A percentile compares a stretch with the other conserved stretches of the same genome.
These are phyloP conservation scores for Calocybe gangraenosa DNA, from an alignment of 768 basidiomycete genomes.

Conservation along the genomic window DNA sequence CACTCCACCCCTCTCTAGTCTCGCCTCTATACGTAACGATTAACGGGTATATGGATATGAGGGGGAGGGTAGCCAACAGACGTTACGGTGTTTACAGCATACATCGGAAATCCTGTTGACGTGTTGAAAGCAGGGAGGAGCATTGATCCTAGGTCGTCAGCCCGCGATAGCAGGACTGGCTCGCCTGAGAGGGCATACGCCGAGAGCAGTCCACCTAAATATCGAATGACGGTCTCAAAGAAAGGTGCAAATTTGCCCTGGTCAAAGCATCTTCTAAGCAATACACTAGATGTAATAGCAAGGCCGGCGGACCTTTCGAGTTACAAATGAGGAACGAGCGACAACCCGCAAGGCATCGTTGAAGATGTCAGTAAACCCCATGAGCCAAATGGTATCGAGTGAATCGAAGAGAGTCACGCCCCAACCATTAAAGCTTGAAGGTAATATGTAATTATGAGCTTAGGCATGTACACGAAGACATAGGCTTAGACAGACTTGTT, in stretches of 20 bases:
- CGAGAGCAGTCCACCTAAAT: conserved; percentile 79
- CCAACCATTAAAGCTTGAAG: conserved; percentile 68
- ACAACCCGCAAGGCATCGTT: conserved; percentile 51
- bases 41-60: not conserved
- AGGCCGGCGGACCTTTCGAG: conserved; percentile 25
- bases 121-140: conserved; percentile 73
- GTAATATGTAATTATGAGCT: not conserved
- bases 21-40: conserved; percentile 27
- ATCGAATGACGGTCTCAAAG: conserved; percentile 81
- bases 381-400: conserved; percentile 79
- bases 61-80: conserved; percentile 21
- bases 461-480: not conserved
- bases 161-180: conserved; percentile 54
- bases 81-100: conserved; percentile 60
- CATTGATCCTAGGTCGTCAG: conserved; percentile 67
- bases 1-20: conserved; percentile 28
- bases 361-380: conserved; percentile 69
- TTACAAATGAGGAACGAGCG: conserved; percentile 41
- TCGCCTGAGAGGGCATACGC: conserved; percentile 74
- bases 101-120: conserved; percentile 63
- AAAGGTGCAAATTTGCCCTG: conserved; percentile 42
- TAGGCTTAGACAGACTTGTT: conserved; percentile 46
- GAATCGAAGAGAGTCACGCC: conserved; percentile 72
- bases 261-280: conserved; percentile 3
- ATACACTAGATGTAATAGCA: conserved; percentile 6